These are phyloP conservation scores for Diatrype stigma DNA, from an alignment of 2,329 filamentous ascomycete species.

Conservation along the genomic window DNA sequence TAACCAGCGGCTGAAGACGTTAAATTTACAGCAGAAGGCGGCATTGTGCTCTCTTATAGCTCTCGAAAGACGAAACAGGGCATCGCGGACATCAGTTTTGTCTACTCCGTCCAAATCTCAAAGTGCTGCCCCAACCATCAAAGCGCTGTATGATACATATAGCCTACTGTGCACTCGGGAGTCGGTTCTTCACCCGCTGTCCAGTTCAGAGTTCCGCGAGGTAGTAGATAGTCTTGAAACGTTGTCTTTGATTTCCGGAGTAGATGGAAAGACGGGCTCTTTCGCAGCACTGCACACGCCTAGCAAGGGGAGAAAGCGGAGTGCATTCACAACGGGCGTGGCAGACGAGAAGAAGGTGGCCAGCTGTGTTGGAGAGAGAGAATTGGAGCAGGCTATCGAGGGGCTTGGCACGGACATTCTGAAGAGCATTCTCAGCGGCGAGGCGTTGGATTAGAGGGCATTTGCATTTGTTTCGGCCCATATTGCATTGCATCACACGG, in stretches of 20 bases:
- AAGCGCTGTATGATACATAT: constrained; percentile 81
- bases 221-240: constrained; percentile 88
- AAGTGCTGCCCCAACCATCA: constrained; percentile 71
- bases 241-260: constrained; percentile 70
- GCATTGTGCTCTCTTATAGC: constrained; percentile 84
- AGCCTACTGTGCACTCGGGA: constrained; percentile 77
- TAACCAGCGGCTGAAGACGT: constrained; percentile 73
- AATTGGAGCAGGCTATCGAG: constrained; percentile 68
- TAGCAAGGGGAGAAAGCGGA: constrained; percentile 61
- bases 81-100: constrained; percentile 37
- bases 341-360: constrained; percentile 74
- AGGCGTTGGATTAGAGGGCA: constrained; percentile 47
- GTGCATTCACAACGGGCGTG: constrained; percentile 40
- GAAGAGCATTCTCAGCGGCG: constrained; percentile 57
- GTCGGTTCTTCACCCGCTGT: constrained; percentile 83
- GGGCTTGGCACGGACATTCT: constrained; percentile 58
- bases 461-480: constrained; percentile 3
- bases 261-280: constrained; percentile 65
- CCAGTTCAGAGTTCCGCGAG: constrained; percentile 89
- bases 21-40: constrained; percentile 96
- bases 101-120: constrained; percentile 59
- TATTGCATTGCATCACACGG: constrained; percentile 18
- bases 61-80: constrained; percentile 71
- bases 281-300: constrained; percentile 64
- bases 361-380: constrained; percentile 75